Percentiles rank a stretch among this genome's conserved stretches.
These are phyloP conservation scores for Xerocomellus amylosporus DNA, from an alignment of 768 basidiomycete genomes.

Conservation along the genomic window DNA sequence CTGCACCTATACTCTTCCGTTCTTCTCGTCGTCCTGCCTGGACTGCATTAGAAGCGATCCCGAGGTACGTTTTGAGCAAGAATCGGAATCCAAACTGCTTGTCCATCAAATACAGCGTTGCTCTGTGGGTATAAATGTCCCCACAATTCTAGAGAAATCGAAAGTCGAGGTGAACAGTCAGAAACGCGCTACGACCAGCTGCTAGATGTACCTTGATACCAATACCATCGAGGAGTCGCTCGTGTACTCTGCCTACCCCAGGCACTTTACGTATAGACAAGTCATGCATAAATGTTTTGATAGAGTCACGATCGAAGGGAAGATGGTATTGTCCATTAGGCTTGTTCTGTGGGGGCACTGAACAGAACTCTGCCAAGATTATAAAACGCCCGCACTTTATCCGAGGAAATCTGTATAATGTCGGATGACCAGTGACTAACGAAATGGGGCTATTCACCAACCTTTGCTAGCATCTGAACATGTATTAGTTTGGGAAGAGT, in stretches of 20 bases:
- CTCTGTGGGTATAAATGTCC: slow-evolving; percentile 79
- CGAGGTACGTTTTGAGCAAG: slow-evolving; percentile 78
- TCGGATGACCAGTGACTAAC: slow-evolving; percentile 3
- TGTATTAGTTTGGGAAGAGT: slow-evolving; percentile 15
- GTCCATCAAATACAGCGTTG: slow-evolving; percentile 75
- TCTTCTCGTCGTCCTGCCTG: slow-evolving; percentile 74
- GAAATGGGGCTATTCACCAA: slow-evolving; percentile 43
- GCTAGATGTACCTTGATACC: slow-evolving; percentile 62
- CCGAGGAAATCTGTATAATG: slow-evolving; percentile 75
- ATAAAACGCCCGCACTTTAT: slow-evolving; percentile 53
- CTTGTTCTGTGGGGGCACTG: slow-evolving; percentile 61
- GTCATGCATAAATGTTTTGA: slow-evolving; percentile 74
- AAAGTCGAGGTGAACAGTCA: background rate
- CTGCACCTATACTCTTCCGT: slow-evolving; percentile 89
- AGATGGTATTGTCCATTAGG: slow-evolving; percentile 90
- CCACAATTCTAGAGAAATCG: slow-evolving; percentile 66
- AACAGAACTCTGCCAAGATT: background rate
- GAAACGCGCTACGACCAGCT: background rate
- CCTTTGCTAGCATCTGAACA: slow-evolving; percentile 86
- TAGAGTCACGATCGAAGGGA: slow-evolving; percentile 56
- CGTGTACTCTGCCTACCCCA: slow-evolving; percentile 88
- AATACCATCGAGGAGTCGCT: slow-evolving; percentile 80
- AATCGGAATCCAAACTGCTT: slow-evolving; percentile 79
- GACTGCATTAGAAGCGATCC: slow-evolving; percentile 82
- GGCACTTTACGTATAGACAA: slow-evolving; percentile 86